Conservation (phyloP, 352 stramenopile species). For the Pythium volutum region DNA sequence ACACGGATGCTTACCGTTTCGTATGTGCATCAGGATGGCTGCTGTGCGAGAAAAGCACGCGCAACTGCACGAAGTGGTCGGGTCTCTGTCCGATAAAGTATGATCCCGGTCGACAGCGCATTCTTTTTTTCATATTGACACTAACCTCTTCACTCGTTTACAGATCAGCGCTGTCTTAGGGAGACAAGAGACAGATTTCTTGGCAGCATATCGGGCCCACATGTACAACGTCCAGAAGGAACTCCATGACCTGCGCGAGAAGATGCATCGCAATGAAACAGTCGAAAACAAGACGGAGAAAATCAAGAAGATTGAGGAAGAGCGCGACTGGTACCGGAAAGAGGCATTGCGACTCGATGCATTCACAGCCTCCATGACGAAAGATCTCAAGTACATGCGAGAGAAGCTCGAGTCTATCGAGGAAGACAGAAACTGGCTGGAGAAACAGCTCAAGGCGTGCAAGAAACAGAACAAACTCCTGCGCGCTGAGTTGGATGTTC, state of each 20-base stretch:
- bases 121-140: background rate
- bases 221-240: slow-evolving; percentile 96
- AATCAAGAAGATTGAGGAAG: slow-evolving; percentile 91
- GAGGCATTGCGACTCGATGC: slow-evolving; percentile 89
- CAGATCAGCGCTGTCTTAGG: slow-evolving; percentile 86
- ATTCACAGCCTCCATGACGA: slow-evolving; percentile 90
- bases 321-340: slow-evolving; percentile 93
- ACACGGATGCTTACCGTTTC: background rate
- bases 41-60: slow-evolving; percentile 76
- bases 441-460: slow-evolving; percentile 91
- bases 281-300: slow-evolving; percentile 87
- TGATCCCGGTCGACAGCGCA: background rate
- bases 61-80: slow-evolving; percentile 78
- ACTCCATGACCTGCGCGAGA: slow-evolving; percentile 89
- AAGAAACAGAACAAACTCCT: slow-evolving; percentile 95
- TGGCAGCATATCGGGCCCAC: slow-evolving; percentile 91
- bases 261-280: slow-evolving; percentile 88
- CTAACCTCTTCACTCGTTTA: background rate
- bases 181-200: slow-evolving; percentile 91
- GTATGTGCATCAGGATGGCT: slow-evolving; percentile 47
- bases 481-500: slow-evolving; percentile 73
- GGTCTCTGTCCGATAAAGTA: slow-evolving; percentile 82
- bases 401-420: slow-evolving; percentile 90
- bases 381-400: slow-evolving; percentile 91
- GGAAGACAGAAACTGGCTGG: slow-evolving; percentile 90